phyloP scores from a whole-genome alignment of 169 alveolate genomes.

The Neospora caninum region DNA sequence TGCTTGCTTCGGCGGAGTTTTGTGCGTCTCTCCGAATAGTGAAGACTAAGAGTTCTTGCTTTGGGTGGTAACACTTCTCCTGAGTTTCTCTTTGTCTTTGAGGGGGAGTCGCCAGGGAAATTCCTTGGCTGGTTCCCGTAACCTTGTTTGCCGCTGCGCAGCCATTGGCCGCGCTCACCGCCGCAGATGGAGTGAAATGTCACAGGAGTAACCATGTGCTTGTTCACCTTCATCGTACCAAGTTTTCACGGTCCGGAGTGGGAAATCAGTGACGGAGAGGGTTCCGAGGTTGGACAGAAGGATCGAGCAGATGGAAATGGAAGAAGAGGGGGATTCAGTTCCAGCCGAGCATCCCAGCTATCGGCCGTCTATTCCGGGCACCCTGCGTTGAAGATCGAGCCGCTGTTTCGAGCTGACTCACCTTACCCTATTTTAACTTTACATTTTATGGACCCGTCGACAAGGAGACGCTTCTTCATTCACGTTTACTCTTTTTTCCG shows the following conservation, averaged over 20 bases:
- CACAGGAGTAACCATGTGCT: not conserved
- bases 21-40: too few relatives aligned
- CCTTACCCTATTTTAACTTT: not conserved
- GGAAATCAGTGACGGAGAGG: not conserved
- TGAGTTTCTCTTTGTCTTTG: too few relatives aligned
- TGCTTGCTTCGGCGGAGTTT: too few relatives aligned
- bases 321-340: not conserved
- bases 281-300: not conserved
- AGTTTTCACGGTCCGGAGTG: not conserved
- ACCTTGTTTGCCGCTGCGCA: too few relatives aligned
- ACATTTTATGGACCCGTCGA: conserved; percentile 6
- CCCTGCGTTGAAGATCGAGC: conserved; percentile 23
- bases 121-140: too few relatives aligned
- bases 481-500: conserved; percentile 7
- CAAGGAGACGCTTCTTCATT: not conserved
- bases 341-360: not conserved
- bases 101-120: too few relatives aligned
- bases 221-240: conserved; percentile 8
- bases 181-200: not conserved
- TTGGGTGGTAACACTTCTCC: too few relatives aligned
- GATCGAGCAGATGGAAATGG: not conserved
- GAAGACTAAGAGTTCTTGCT: too few relatives aligned
- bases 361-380: not conserved
- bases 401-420: not conserved
- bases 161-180: not conserved